These are phyloP conservation scores for Fraxinus latifolia DNA, from an alignment of 305 asterid genomes.

Conservation along the genomic window DNA sequence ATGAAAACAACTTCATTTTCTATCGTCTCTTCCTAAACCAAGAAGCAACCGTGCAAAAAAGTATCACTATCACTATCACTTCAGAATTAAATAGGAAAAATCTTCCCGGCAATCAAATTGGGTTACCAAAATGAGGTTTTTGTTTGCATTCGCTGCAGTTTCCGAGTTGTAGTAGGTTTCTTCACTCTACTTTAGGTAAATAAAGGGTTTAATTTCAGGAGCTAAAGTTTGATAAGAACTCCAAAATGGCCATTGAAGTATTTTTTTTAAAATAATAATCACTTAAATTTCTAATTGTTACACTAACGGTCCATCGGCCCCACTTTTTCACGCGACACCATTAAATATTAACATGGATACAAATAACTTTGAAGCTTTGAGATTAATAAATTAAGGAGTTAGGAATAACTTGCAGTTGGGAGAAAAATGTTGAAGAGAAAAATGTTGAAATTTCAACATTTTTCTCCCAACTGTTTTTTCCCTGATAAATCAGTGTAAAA, in stretches of 20 bases:
- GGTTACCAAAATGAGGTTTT: neutral
- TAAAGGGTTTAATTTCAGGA: neutral
- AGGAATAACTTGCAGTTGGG: neutral
- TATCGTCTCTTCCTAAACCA: neutral
- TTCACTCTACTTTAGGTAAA: neutral
- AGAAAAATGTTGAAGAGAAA: no score
- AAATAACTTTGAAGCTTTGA: no score
- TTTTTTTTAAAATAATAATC: neutral
- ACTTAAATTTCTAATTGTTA: neutral
- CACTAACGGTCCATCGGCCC: neutral
- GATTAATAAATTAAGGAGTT: neutral
- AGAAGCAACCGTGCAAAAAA: neutral
- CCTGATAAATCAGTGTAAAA: no score
- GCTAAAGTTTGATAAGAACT: neutral
- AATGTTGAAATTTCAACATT: no score
- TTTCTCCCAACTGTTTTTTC: no score
- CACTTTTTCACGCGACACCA: neutral
- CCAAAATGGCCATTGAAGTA: neutral
- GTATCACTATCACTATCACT: neutral
- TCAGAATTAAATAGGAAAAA: neutral
- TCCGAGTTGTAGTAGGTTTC: neutral
- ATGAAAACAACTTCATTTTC: slow-evolving; percentile 34
- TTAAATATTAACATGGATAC: neutral
- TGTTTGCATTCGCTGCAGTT: slow-evolving; percentile 5
- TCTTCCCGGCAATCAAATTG: neutral